phyloP scores from a whole-genome alignment of 306 rosid species.

The Vicia sativa region DNA sequence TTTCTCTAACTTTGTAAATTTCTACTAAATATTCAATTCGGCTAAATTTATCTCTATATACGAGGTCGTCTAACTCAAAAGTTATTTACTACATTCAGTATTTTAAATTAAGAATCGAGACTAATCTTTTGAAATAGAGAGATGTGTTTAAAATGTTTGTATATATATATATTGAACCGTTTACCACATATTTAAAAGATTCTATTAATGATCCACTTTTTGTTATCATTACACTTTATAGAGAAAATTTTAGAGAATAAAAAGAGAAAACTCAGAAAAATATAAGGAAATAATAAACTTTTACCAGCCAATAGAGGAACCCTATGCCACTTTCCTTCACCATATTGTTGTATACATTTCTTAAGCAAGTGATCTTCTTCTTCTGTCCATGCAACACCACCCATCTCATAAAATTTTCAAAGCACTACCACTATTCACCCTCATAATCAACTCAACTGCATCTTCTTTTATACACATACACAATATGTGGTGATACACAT shows the following conservation, averaged over 20 bases:
- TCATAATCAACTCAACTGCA: not conserved
- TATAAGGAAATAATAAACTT: not conserved
- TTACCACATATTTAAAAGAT: not conserved
- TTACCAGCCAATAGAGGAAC: conserved; percentile 70
- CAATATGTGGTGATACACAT: not conserved
- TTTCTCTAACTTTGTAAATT: too few species aligned
- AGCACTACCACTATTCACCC: conserved; percentile 3
- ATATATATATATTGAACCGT: not conserved
- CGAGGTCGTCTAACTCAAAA: too few species aligned
- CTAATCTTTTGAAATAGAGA: not conserved
- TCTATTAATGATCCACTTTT: not conserved
- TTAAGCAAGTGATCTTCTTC: conserved; percentile 67
- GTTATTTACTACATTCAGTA: not conserved
- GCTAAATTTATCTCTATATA: too few species aligned
- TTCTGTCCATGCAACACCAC: conserved; percentile 74
- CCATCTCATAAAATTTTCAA: conserved; percentile 43
- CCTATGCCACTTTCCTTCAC: conserved; percentile 78
- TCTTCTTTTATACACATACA: conserved; percentile 25
- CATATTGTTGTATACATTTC: conserved; percentile 66
- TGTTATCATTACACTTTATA: too few species aligned
- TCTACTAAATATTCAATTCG: too few species aligned
- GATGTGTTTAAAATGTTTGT: not conserved
- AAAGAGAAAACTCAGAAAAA: too few species aligned
- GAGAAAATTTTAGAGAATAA: too few species aligned
- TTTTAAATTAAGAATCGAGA: not conserved